Base-by-base conservation (phyloP, 345 rosid genomes). In the Pistacia vera region DNA sequence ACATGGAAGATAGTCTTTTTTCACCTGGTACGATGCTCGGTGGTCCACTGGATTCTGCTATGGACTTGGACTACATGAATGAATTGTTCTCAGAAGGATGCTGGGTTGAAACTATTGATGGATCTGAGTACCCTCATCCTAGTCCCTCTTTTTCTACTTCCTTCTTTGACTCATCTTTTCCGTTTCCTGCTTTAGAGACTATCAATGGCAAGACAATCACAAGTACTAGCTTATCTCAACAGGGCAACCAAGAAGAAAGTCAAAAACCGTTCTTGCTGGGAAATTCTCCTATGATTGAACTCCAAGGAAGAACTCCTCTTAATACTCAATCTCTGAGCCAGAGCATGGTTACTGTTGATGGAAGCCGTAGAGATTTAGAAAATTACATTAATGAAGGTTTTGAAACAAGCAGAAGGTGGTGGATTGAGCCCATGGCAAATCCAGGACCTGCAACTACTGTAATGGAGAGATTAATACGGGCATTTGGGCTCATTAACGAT, bases 101-200 rank as follows among this genome's bases (percentile, higher is more conserved):
- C 86, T 95, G 99, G 98, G 81, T 92, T 80, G 96, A 95, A 82
- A 77, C 96, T 49, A 80, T 90, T n/a, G 91, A 87, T 75, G 97
- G 97, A 80, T 92, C 93, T 67, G 98, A 92, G 79, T 92, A 90
- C 78, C 85, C 88, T 76, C 79, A 80, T 79, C 72, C 78, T 14
- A 77, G 79, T 81, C 88, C 90, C 17, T 79, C 88, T 13, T 75
- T 63, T 18, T 82, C 89, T 67, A 68, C 84, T 67, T 41, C 79
- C 77, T 68, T 86, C 41, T 73, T 86, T 61, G 92, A 89, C 71
- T 79, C 88, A 59, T 74, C 90, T 38, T 83, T 76, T 66, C 55
- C 64, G 18, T 76, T 88, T 86, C 86, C 88, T 79, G 55, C 84
- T 78, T 73, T 74, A 11, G 96, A 89, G 57, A 59, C 76, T 52